Evolutionary conservation across 1,284 basidiomycete species (phyloP), one percentile per base, ranked within the genome.

Genomic region (Hemileia vastatrix): DNA sequence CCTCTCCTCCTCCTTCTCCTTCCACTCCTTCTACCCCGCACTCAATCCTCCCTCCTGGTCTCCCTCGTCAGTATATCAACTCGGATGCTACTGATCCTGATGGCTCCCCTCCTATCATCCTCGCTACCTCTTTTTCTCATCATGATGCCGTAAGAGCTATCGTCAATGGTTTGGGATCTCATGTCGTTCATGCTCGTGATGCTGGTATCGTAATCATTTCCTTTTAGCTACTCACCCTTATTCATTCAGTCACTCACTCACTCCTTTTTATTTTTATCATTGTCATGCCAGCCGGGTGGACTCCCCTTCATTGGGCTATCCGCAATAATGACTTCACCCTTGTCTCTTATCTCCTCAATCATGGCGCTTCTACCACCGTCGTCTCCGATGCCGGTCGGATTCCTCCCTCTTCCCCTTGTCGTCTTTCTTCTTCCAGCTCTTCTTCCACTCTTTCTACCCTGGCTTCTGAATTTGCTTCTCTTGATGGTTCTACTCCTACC

Each of bases 221-320:
- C n/a, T n/a, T n/a, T n/a, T n/a, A n/a, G n/a, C n/a, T n/a, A n/a
- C n/a, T n/a, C n/a, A n/a, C n/a, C n/a, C n/a, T n/a, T n/a, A n/a
- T n/a, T n/a, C n/a, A 2, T 13, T 33, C 43, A 61, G 32, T 11
- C 27, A n/a, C 27, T 54, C 27, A 6, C 2, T 47, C 47, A 0
- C 8, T 36, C 15, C 40, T 21, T 15, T 21, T 32, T n/a, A 23
- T 21, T 15, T 24, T 61, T n/a, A 27, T 48, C 24, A 23, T n/a
- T 33, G 9, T 43, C 40, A 18, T 57, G 15, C 8, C 71, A 90
- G 89, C 83, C 64, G 92, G 93, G 45, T 97, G 93, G 93, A 92
- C 90, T 2, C 85, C 93, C 1, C 79, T 98, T n/a, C 94, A 96
- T 74, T 88, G 94, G 78, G 91, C 93, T 8, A 88, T 87, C 13